Evolutionary conservation across 83 land plant genomes (phyloP), one percentile per base, ranked within the genome.

Genomic region (Picea abies): DNA sequence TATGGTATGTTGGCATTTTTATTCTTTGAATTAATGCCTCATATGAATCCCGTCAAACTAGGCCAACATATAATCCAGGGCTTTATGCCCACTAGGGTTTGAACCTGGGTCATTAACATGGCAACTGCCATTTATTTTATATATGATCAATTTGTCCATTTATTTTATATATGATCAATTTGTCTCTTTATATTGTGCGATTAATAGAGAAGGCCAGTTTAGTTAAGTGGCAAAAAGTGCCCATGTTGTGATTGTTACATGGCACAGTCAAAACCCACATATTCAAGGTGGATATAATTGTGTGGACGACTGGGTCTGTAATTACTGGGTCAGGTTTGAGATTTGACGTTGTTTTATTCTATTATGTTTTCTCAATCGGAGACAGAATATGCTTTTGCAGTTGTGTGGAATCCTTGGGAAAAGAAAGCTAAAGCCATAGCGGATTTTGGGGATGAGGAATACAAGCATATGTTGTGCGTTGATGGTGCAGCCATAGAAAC

Each of bases 391-490:
- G 22, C 70, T 26, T 26, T 73, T 29, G 29, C 88, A 93, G 95
- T 82, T 76, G 94, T 94, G 3, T 94, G 96, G 96, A 94, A 94
- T 83, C 96, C 96, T 75, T 94, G 96, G 96, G 94, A 94, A 65
- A 92, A 84, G 87, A 94, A 92, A 85, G 82, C 96, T 3, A 92
- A 87, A 82, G 68, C 94, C 39, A 83, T 94, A 84, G 81, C 26
- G 26, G 96, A 94, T 83, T 83, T 94, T 35, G 96, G 91, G 11
- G 94, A 94, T 80, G 94, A 94, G 61, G 96, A 94, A 41, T 94
- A 94, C 88, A 92, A 88, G 37, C 86, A 86, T 35, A 92, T 94
- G 96, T 79, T 94, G 11, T 92, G 96, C 35, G 90, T 94, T 4
- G 93, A 90, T 82, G 89, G 83, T 16, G 94, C 96, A 63, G 94